These are phyloP conservation scores for Diaporthe ilicicola DNA, from an alignment of 2,329 filamentous ascomycete species.

Conservation along the genomic window DNA sequence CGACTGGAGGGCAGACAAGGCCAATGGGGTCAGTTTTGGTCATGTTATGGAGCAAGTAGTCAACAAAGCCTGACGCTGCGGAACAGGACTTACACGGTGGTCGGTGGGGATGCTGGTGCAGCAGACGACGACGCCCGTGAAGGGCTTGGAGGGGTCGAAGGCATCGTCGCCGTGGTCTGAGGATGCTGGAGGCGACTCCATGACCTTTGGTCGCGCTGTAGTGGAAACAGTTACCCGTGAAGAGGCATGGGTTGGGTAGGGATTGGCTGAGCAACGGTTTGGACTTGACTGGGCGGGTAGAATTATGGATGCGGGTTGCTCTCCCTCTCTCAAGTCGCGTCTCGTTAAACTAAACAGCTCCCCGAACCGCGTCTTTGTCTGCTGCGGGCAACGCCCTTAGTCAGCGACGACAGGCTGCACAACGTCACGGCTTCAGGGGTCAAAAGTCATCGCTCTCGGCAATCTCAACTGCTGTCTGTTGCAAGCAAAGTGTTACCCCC, in stretches of 20 bases:
- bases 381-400: neutral
- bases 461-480: too few species aligned
- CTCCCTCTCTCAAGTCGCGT: constrained; percentile 19
- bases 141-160: constrained; percentile 68
- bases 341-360: constrained; percentile 5
- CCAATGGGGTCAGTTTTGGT: constrained; percentile 9
- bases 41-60: neutral
- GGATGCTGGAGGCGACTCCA: constrained; percentile 38
- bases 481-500: too few species aligned
- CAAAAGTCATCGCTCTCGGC: too few species aligned
- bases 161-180: constrained; percentile 39
- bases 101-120: constrained; percentile 87
- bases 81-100: constrained; percentile 68
- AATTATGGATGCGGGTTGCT: neutral
- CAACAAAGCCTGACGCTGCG: constrained; percentile 29
- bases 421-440: neutral
- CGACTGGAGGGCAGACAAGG: constrained; percentile 44
- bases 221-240: constrained; percentile 11
- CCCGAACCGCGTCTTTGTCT: constrained; percentile 25
- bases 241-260: constrained; percentile 2
- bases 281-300: neutral
- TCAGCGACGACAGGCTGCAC: neutral
- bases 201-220: constrained; percentile 24
- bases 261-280: neutral
- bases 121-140: constrained; percentile 80